phyloP scores from a whole-genome alignment of 495 filamentous ascomycete genomes.

The Aspergillus campestris region DNA sequence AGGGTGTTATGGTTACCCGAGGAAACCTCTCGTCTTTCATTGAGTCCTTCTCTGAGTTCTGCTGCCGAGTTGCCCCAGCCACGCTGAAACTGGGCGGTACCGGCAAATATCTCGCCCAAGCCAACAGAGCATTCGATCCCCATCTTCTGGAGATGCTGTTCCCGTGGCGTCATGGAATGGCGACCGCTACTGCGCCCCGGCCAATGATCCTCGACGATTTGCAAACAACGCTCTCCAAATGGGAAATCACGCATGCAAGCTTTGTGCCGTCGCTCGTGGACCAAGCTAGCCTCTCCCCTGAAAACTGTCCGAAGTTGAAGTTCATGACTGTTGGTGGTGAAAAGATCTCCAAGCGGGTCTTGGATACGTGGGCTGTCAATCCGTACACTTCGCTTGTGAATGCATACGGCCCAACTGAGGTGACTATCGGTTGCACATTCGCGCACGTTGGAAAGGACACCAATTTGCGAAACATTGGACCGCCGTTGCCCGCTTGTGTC shows the following conservation, averaged over 20 bases:
- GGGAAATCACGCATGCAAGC: constrained; percentile 73
- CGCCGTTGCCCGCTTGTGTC: constrained; percentile 73
- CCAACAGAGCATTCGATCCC: constrained; percentile 28
- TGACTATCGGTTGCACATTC: constrained; percentile 81
- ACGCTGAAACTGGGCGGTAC: constrained; percentile 20
- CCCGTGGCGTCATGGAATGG: constrained; percentile 31
- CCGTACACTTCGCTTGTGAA: constrained; percentile 33
- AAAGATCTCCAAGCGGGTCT: constrained; percentile 34
- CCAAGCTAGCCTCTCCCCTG: constrained; percentile 17
- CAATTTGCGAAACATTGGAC: constrained; percentile 77
- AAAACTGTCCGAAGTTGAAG: constrained; percentile 20
- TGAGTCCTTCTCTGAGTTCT: constrained; percentile 29
- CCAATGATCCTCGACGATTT: constrained; percentile 27
- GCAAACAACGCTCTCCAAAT: constrained; percentile 28
- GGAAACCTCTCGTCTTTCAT: constrained; percentile 40
- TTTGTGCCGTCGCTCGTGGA: constrained; percentile 30
- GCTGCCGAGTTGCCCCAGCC: constrained; percentile 10
- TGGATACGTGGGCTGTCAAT: constrained; percentile 35
- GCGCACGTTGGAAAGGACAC: constrained; percentile 61
- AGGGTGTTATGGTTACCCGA: constrained; percentile 73
- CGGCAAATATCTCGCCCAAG: constrained; percentile 27
- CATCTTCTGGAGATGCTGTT: constrained; percentile 31
- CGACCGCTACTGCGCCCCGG: constrained; percentile 22
- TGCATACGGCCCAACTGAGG: constrained; percentile 76
- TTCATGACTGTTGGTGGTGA: constrained; percentile 40